Evolutionary conservation across 352 stramenopile genomes (phyloP).

Genomic region (Phytophthora litchii): DNA sequence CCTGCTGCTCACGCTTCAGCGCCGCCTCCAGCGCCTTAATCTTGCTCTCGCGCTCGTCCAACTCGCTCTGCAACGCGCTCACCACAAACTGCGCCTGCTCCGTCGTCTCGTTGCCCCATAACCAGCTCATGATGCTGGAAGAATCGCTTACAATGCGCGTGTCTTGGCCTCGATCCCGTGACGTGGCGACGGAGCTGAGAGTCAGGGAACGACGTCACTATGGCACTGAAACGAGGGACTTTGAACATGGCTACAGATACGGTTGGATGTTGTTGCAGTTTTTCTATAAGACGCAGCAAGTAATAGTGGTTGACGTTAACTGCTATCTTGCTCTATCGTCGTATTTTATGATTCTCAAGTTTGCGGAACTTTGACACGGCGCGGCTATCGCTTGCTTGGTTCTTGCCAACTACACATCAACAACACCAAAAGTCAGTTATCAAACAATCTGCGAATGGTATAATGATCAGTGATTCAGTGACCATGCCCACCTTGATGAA

Average conservation of each 20-base stretch:
- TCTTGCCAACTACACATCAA: conserved; percentile 52
- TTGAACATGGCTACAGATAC: conserved; percentile 4
- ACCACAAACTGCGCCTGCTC: conserved; percentile 88
- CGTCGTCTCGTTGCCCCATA: conserved; percentile 86
- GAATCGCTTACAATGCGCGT: background rate
- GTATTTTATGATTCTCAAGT: conserved; percentile 60
- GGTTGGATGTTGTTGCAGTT: too few relatives aligned
- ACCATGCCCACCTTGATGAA: conserved; percentile 46
- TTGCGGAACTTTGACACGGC: conserved; percentile 78
- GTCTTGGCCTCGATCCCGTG: conserved; percentile 12
- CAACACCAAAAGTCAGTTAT: too few relatives aligned
- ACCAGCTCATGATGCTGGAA: conserved; percentile 63
- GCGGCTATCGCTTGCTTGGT: conserved; percentile 66
- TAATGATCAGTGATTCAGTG: background rate
- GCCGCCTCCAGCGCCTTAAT: conserved; percentile 80
- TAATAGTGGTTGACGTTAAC: too few relatives aligned
- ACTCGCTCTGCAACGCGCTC: conserved; percentile 76
- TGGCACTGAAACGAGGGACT: conserved; percentile 2
- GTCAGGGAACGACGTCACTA: conserved; percentile 26
- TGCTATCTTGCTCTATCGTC: conserved; percentile 18
- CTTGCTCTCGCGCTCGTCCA: conserved; percentile 83
- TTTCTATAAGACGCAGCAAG: too few relatives aligned
- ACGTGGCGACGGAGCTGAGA: conserved; percentile 23
- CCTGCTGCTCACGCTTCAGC: conserved; percentile 76
- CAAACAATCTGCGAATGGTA: too few relatives aligned